Evolutionary conservation across 345 rosid species (phyloP).

Genomic region (Arabidopsis arenosa): DNA sequence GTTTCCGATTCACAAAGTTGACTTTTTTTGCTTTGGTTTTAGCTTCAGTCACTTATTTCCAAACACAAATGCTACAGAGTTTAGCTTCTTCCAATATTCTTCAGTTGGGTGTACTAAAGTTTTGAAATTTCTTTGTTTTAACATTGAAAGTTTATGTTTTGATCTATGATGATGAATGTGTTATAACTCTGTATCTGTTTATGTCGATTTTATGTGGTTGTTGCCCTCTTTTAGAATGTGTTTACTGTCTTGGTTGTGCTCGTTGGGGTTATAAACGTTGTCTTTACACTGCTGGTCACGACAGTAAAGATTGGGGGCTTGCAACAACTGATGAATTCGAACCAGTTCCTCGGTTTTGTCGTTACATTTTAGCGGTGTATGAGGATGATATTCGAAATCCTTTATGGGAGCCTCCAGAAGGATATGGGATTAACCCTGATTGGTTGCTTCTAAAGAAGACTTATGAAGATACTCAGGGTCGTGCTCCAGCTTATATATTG

Average conservation of each 20-base stretch:
- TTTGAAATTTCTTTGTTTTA: conserved; percentile 19
- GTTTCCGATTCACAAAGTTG: conserved; percentile 35
- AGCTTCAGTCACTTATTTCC: neutral
- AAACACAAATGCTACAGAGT: too few species aligned
- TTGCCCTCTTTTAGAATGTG: conserved; percentile 85
- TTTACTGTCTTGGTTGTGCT: conserved; percentile 93
- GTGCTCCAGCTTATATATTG: conserved; percentile 76
- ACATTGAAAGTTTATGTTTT: conserved; percentile 1
- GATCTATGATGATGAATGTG: neutral
- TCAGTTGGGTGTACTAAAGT: conserved; percentile 6
- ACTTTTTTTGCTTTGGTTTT: conserved; percentile 8
- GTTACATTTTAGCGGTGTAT: conserved; percentile 86
- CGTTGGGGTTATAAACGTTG: conserved; percentile 98
- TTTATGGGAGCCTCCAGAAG: conserved; percentile 89
- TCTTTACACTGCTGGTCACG: conserved; percentile 88
- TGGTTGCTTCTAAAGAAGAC: conserved; percentile 64
- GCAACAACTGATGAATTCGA: conserved; percentile 87
- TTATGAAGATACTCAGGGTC: conserved; percentile 78
- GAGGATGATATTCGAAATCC: conserved; percentile 85
- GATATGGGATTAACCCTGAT: conserved; percentile 85
- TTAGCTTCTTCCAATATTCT: conserved; percentile 13
- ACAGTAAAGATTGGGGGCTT: conserved; percentile 89
- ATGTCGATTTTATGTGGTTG: conserved; percentile 89
- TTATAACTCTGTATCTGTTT: conserved; percentile 19
- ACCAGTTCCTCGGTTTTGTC: conserved; percentile 87